Percentiles rank a stretch among this genome's conserved stretches.
These are phyloP conservation scores for Arctostaphylos glauca DNA, from an alignment of 148 eudicot genomes.

Conservation along the genomic window DNA sequence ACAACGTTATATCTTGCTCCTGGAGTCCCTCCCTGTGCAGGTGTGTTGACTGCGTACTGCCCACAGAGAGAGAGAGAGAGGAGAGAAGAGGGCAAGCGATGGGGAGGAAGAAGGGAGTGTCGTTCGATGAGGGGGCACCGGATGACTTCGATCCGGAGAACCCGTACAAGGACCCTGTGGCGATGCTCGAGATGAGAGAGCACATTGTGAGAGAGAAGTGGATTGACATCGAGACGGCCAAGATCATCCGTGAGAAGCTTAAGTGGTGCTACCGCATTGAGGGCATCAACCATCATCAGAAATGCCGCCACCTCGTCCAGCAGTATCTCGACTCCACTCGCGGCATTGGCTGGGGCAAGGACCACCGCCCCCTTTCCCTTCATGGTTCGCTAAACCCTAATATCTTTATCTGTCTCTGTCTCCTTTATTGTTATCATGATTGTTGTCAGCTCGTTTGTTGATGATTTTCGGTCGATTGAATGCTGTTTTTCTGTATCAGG, in stretches of 20 bases:
- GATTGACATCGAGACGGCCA: constrained; percentile 90
- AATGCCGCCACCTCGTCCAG: constrained; percentile 82
- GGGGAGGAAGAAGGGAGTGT: constrained; percentile 73
- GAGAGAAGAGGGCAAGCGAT: constrained; percentile 24
- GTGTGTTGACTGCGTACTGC: too few relatives aligned
- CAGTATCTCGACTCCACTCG: constrained; percentile 90
- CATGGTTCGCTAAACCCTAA: constrained; percentile 46
- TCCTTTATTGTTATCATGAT: background rate
- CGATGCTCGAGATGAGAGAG: constrained; percentile 93
- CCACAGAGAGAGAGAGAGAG: background rate
- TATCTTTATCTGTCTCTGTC: background rate
- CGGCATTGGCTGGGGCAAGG: constrained; percentile 92
- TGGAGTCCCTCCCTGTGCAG: too few relatives aligned
- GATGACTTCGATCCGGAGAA: constrained; percentile 86
- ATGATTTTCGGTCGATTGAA: background rate
- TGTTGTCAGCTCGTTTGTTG: background rate
- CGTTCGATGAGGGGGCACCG: constrained; percentile 76
- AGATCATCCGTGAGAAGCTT: constrained; percentile 71
- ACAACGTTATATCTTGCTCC: too few relatives aligned
- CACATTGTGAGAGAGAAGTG: constrained; percentile 88
- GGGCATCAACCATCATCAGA: constrained; percentile 86
- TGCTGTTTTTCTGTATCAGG: constrained; percentile 26
- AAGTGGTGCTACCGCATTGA: constrained; percentile 88
- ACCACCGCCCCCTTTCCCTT: constrained; percentile 59
- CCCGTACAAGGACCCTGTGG: constrained; percentile 97